Base-by-base conservation (phyloP, 495 filamentous ascomycete genomes). In the Hypoxylon fuscum region DNA sequence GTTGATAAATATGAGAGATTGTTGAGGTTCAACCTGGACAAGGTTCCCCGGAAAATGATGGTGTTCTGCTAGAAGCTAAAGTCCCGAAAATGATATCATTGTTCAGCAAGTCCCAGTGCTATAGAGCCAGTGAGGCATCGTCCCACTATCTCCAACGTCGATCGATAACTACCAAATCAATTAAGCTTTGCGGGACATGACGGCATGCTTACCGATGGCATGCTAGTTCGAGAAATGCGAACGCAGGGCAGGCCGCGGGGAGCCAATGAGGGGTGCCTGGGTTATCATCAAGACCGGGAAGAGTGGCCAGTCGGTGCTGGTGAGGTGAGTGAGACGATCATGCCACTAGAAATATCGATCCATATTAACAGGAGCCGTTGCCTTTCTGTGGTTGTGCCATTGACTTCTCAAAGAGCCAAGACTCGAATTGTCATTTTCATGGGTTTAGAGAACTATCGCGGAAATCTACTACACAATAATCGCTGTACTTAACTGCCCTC, bases 101-200 rank as follows among this genome's bases (percentile, higher is more conserved):
- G 32, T 57, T 47, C 38, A 51, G 41, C 37, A 35, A 17, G 27
- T 40, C 22, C 25, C 12, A 18, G 20, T 11, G 9, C 22, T n/a
- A 27, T 21, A 44, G 41, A 15, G 25, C 59, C 53, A 55, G 42
- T 51, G 34, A 57, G 18, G 18, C 29, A 45, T 35, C 34, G 35
- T 62, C 37, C 59, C 55, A 34, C 59, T 63, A 68, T 68, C 64
- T 68, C 35, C 37, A 55, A 41, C 11, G 44, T 46, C 42, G 27
- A 63, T 63, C 59, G 25, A 46, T 46, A n/a, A 12, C 47, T 43
- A 47, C 59, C 35, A 53, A 59, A 55, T 34, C 59, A 31, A 21
- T 27, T 49, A 62, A 47, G 40, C 34, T 44, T 44, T 41, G 18
- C 7, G 53, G 27, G 31, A 59, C 7, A 61, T 68, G 64, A 68